phyloP scores from a whole-genome alignment of 495 filamentous ascomycete species.

The Aspergillus ellipticus region DNA sequence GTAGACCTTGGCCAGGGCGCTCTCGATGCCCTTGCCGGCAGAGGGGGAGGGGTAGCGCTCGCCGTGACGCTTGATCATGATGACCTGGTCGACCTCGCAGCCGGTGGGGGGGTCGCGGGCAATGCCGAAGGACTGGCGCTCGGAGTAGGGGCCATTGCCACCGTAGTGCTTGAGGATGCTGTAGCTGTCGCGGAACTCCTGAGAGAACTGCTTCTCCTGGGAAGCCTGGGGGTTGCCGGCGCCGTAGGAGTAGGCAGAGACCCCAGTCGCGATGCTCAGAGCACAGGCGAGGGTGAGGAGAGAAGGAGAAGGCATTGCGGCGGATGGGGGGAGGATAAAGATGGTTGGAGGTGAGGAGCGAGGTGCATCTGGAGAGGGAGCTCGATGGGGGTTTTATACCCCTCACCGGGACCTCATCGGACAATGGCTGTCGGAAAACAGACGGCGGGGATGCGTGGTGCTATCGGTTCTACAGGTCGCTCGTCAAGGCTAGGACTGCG shows the following conservation, averaged over 20 bases:
- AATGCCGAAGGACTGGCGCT: slow-evolving; percentile 18
- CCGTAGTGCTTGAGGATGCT: slow-evolving; percentile 20
- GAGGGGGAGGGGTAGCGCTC: neutral
- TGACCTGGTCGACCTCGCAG: slow-evolving; percentile 26
- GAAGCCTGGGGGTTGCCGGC: neutral
- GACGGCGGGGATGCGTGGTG: too few relatives aligned
- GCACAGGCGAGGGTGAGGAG: neutral
- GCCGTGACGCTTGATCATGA: slow-evolving; percentile 8
- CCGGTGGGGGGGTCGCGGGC: slow-evolving; percentile 19
- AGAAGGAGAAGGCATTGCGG: neutral
- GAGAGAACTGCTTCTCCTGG: slow-evolving; percentile 17
- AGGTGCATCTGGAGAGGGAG: neutral
- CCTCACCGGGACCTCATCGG: neutral
- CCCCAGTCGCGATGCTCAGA: neutral
- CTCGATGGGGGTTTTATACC: neutral
- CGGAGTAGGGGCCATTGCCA: slow-evolving; percentile 20
- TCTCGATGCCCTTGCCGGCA: neutral
- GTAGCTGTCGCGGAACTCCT: slow-evolving; percentile 20
- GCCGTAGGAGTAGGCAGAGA: neutral
- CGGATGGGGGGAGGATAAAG: neutral
- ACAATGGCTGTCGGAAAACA: neutral
- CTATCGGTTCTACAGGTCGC: too few relatives aligned
- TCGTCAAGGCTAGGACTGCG: too few relatives aligned
- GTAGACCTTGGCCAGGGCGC: slow-evolving; percentile 1
- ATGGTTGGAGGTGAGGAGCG: neutral